phyloP scores from a whole-genome alignment of 2,329 filamentous ascomycete species.

The Helotiales sp. region DNA sequence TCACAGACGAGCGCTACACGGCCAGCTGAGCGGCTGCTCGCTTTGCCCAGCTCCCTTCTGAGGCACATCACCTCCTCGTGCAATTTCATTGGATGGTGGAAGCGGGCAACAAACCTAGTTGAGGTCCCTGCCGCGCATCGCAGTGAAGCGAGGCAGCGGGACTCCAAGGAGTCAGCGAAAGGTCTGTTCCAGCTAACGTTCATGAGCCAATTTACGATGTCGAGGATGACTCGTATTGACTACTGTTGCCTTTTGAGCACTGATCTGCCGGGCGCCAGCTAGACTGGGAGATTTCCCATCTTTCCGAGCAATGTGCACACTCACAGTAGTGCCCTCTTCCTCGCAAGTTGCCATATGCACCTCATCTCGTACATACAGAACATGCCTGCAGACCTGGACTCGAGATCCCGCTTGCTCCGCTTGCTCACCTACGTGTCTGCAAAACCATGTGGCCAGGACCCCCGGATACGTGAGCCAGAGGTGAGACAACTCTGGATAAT shows the following conservation, averaged over 20 bases:
- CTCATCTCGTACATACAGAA: slow-evolving; percentile 15
- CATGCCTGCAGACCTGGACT: neutral
- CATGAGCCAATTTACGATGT: neutral
- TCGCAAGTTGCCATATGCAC: slow-evolving; percentile 12
- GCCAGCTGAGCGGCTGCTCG: slow-evolving; percentile 30
- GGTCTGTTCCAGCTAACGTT: neutral
- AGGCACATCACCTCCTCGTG: slow-evolving; percentile 31
- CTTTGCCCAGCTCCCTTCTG: slow-evolving; percentile 26
- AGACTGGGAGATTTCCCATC: slow-evolving; percentile 18
- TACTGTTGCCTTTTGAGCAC: slow-evolving; percentile 6
- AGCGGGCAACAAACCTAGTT: slow-evolving; percentile 16
- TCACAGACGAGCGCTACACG: neutral
- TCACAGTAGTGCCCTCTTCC: neutral
- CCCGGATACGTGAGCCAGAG: neutral
- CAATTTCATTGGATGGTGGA: neutral
- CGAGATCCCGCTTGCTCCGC: slow-evolving; percentile 12
- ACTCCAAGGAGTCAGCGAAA: neutral
- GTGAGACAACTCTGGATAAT: neutral
- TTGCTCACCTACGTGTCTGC: slow-evolving; percentile 3
- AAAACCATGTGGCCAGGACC: slow-evolving; percentile 1
- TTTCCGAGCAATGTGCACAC: slow-evolving; percentile 19
- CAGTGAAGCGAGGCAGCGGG: neutral
- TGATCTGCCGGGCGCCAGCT: slow-evolving; percentile 29
- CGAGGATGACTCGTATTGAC: neutral
- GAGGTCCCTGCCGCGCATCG: slow-evolving; percentile 11